These are phyloP conservation scores for Arabidopsis lyrata DNA, from an alignment of 441 rosid genomes.

Conservation along the genomic window DNA sequence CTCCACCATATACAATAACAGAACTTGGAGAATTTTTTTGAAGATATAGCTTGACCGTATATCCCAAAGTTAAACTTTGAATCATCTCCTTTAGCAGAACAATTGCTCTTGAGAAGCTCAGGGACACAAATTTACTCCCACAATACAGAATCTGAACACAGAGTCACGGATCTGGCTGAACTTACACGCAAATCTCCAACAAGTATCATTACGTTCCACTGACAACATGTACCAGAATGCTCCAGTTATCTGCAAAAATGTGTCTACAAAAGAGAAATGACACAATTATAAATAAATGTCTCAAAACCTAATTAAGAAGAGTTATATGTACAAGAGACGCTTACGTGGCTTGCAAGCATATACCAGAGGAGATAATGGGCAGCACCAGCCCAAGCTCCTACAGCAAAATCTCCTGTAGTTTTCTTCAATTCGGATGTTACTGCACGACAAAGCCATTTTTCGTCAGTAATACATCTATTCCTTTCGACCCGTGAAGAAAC, in stretches of 20 bases:
- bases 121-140: conserved; percentile 59
- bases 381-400: conserved; percentile 89
- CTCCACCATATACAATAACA: conserved; percentile 96
- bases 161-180: conserved; percentile 50
- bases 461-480: conserved; percentile 73
- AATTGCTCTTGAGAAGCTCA: conserved; percentile 48
- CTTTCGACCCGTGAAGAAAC: conserved; percentile 62
- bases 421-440: conserved; percentile 83
- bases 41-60: conserved; percentile 70
- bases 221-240: conserved; percentile 90
- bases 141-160: conserved; percentile 66
- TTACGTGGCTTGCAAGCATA: too few relatives aligned
- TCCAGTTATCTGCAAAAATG: conserved; percentile 64
- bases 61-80: conserved; percentile 71
- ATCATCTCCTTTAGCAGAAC: conserved; percentile 47
- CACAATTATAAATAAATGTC: neutral
- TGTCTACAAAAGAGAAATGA: neutral
- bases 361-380: conserved; percentile 95
- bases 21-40: conserved; percentile 64
- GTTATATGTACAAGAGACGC: conserved; percentile 24
- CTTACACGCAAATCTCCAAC: conserved; percentile 73
- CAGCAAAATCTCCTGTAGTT: conserved; percentile 89
- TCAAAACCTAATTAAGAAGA: neutral
- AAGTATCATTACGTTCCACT: conserved; percentile 75
- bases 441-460: conserved; percentile 66